Evolutionary conservation across 2,329 filamentous ascomycete genomes (phyloP), one percentile per base, ranked within the genome.

Genomic region (Parafenestella ontariensis): DNA sequence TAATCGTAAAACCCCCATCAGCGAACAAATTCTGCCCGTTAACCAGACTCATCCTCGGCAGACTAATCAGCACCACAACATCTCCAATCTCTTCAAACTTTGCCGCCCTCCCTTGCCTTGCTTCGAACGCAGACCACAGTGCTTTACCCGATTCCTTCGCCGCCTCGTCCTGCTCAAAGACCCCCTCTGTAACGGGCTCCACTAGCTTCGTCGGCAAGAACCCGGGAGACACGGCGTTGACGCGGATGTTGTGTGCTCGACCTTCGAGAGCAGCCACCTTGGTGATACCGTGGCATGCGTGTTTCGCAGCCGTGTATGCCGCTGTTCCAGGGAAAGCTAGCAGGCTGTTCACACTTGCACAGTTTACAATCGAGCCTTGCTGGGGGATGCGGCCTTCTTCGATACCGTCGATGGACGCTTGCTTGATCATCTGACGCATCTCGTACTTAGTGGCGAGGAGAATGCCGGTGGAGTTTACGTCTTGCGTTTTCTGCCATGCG

Each of bases 381-480:
- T 61, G 54, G 10, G 18, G 26, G 8, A 57, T 24, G 11, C 57
- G 46, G 3, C 51, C 50, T 17, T 29, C 2, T 15, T 58, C 55
- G 9, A 52, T 46, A 8, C 49, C 50, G 21, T 46, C 48, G 26
- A 49, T 59, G 3, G 46, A 46, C 0, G 52, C 40, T 5, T 75
- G 70, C 23, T 70, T 72, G 23, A 74, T 68, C 75, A 79, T 74
- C 49, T 78, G 76, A 54, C 75, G 73, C 45, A 81, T 72, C 15
- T 77, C 70, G 15, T 77, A 74, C 10, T 76, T 72, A 2, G 76
- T 74, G 45, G 76, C 72, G 26, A 78, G 68, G 9, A 78, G 76
- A 0, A 76, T 75, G 5, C 77, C 76, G n/a, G 72, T 76, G 11
- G 78, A 55, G 49, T 78, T 81, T 13, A 76, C 72, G 29, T 72